Conservation (phyloP, 148 eudicot species). For the Limonium bicolor region DNA sequence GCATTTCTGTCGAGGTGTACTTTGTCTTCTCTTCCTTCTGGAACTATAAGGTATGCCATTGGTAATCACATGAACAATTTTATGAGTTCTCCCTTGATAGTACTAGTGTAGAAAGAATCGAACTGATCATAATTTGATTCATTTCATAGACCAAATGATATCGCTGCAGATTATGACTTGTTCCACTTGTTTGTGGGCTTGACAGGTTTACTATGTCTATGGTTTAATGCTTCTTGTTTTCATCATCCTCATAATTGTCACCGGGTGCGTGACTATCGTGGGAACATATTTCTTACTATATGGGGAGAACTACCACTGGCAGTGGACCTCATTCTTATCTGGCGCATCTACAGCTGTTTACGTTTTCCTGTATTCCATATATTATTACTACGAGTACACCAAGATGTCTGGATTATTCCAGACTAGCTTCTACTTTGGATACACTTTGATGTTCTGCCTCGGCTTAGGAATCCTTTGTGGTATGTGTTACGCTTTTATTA, state of each 20-base stretch:
- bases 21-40: slow-evolving; percentile 69
- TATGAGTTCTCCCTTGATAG: too few species aligned
- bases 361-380: slow-evolving; percentile 75
- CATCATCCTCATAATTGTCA: slow-evolving; percentile 74
- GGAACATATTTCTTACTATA: slow-evolving; percentile 91
- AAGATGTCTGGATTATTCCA: slow-evolving; percentile 97
- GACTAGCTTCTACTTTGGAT: slow-evolving; percentile 94
- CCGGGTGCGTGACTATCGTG: slow-evolving; percentile 90
- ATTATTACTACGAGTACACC: slow-evolving; percentile 76
- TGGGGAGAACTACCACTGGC: slow-evolving; percentile 98
- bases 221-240: slow-evolving; percentile 92
- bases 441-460: slow-evolving; percentile 71
- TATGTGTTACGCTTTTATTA: slow-evolving; percentile 14
- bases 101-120: too few species aligned
- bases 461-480: slow-evolving; percentile 79
- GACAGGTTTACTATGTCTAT: slow-evolving; percentile 86
- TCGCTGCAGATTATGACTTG: too few species aligned
- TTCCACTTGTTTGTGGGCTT: too few species aligned
- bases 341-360: slow-evolving; percentile 81
- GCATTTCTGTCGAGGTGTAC: slow-evolving; percentile 77
- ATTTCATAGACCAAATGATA: too few species aligned
- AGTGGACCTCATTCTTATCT: slow-evolving; percentile 85
- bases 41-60: slow-evolving; percentile 80
- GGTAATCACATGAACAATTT: too few species aligned
- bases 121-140: too few species aligned